Percentiles rank a stretch among this genome's conserved stretches.
phyloP scores from a whole-genome alignment of 2,329 filamentous ascomycete genomes.

The Annulohypoxylon truncatum region DNA sequence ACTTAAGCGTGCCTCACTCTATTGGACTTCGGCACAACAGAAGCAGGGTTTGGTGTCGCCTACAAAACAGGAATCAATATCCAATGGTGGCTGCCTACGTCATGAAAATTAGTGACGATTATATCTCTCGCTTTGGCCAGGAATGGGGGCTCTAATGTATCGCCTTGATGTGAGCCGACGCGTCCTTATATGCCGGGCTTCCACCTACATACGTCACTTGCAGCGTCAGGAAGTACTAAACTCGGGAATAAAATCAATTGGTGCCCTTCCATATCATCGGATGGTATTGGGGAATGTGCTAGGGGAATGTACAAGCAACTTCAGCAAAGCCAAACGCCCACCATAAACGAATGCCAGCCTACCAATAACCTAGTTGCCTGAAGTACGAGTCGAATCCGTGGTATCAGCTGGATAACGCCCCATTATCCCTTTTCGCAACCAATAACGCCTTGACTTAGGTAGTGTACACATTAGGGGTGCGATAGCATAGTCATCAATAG shows the following conservation, averaged over 20 bases:
- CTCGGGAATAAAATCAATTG: not conserved
- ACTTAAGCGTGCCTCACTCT: not conserved
- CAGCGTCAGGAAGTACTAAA: not conserved
- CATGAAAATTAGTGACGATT: not conserved
- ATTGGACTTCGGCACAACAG: not conserved
- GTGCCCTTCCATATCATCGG: not conserved
- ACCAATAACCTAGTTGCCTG: not conserved
- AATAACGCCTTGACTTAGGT: constrained; percentile 17
- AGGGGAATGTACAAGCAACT: not conserved
- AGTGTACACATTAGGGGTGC: not conserved
- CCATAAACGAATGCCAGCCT: not conserved
- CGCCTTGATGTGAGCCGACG: not conserved
- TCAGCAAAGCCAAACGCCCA: constrained; percentile 1
- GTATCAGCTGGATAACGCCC: constrained; percentile 15
- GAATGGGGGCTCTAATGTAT: not conserved
- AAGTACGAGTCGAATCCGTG: not conserved
- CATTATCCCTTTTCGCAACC: not conserved
- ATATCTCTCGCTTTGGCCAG: not conserved
- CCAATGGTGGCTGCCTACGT: not conserved
- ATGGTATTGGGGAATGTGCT: not conserved
- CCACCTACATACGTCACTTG: not conserved
- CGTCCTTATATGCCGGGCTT: not conserved
- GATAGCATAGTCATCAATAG: not conserved
- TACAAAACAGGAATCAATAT: not conserved
- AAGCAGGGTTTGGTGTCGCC: not conserved